These are phyloP conservation scores for Phytopythium boreale DNA, from an alignment of 352 stramenopile genomes.

Conservation along the genomic window DNA sequence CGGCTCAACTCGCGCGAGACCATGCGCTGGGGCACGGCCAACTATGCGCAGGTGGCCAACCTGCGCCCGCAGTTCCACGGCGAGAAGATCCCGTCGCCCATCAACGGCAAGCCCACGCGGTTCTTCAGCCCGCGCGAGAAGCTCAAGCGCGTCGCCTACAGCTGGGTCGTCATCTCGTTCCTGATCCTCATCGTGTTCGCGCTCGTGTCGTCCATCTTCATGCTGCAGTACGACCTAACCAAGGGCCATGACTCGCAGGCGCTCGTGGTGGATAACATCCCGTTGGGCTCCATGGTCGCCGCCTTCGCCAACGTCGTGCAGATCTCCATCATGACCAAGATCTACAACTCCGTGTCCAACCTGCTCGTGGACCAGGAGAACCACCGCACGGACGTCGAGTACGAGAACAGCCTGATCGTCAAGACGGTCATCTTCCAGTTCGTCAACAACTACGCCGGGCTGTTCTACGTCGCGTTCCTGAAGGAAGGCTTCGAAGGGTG, in stretches of 20 bases:
- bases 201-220: slow-evolving; percentile 75
- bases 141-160: slow-evolving; percentile 70
- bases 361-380: slow-evolving; percentile 93
- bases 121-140: slow-evolving; percentile 69
- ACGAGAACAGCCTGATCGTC: slow-evolving; percentile 92
- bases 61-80: slow-evolving; percentile 75
- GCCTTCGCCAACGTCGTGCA: slow-evolving; percentile 72
- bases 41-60: slow-evolving; percentile 66
- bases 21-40: slow-evolving; percentile 80
- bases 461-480: slow-evolving; percentile 94
- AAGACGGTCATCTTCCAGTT: slow-evolving; percentile 96
- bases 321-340: slow-evolving; percentile 90
- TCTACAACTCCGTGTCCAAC: slow-evolving; percentile 88
- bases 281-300: slow-evolving; percentile 69
- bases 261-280: slow-evolving; percentile 58
- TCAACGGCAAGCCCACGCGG: slow-evolving; percentile 62
- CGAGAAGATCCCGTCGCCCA: slow-evolving; percentile 70
- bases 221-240: slow-evolving; percentile 70
- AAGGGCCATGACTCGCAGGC: slow-evolving; percentile 54
- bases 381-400: slow-evolving; percentile 85
- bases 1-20: slow-evolving; percentile 74
- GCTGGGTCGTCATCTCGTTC: slow-evolving; percentile 73
- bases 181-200: slow-evolving; percentile 76
- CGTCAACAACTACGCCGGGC: slow-evolving; percentile 93
- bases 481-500: slow-evolving; percentile 80